A percentile compares a stretch with the other conserved stretches of the same genome.
These are phyloP conservation scores for Cryptosporidium canis DNA, from an alignment of 169 alveolate species.

Conservation along the genomic window DNA sequence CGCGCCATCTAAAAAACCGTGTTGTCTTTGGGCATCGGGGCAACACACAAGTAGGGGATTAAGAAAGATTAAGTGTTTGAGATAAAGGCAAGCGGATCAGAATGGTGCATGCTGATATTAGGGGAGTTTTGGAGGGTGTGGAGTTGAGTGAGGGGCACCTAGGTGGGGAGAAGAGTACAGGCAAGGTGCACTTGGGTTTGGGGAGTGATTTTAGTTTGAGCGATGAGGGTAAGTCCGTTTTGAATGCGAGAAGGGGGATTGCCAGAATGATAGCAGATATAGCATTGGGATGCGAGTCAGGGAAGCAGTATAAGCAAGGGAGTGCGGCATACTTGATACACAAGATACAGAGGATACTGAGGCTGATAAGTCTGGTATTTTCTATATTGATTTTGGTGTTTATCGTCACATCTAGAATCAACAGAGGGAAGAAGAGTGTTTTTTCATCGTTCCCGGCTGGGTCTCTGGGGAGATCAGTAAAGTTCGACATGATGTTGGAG, in stretches of 20 bases:
- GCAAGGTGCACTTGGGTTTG: not conserved
- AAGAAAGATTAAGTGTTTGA: not conserved
- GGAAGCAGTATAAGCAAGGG: slow-evolving; percentile 12
- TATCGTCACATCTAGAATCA: slow-evolving; percentile 33
- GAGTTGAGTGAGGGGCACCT: not conserved
- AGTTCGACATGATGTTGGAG: slow-evolving; percentile 49
- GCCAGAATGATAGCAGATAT: slow-evolving; percentile 1
- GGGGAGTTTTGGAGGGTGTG: not conserved
- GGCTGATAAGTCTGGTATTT: slow-evolving; percentile 33
- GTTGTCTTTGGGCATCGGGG: slow-evolving; percentile 41
- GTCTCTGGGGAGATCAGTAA: slow-evolving; percentile 41
- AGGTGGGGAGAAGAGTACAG: not conserved
- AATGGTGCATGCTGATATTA: slow-evolving; percentile 32
- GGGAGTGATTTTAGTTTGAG: not conserved
- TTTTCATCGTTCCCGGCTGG: slow-evolving; percentile 21
- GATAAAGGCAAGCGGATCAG: not conserved
- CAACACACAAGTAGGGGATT: slow-evolving; percentile 22
- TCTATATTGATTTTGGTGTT: slow-evolving; percentile 21
- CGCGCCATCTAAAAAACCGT: slow-evolving; percentile 74
- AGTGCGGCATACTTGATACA: slow-evolving; percentile 35
- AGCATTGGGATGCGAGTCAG: not conserved
- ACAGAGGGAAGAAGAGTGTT: not conserved
- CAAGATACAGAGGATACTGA: slow-evolving; percentile 31
- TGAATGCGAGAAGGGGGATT: slow-evolving; percentile 51
- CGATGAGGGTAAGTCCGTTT: not conserved